A percentile compares a stretch with the other conserved stretches of the same genome.
Conservation (phyloP, 1,139 yeast genomes). For the Blastobotrys illinoisensis region DNA sequence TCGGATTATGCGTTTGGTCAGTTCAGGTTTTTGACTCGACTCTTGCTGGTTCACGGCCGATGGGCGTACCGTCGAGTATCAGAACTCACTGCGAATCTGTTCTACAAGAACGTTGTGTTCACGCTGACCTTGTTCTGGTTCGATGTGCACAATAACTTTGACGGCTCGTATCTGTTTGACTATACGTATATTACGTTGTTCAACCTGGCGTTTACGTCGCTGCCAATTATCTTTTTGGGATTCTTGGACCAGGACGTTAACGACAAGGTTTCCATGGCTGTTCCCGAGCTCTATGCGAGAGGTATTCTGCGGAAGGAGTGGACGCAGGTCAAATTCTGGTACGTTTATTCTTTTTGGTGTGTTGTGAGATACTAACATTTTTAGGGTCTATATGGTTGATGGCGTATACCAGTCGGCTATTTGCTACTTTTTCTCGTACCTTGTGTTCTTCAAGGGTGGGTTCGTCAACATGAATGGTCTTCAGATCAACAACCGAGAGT, state of each 20-base stretch:
- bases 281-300: constrained; percentile 83
- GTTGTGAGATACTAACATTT: no score
- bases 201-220: constrained; percentile 89
- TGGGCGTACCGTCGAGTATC: constrained; percentile 91
- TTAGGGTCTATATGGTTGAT: constrained; percentile 61
- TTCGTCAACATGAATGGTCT: constrained; percentile 60
- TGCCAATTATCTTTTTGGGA: constrained; percentile 88
- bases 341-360: not conserved
- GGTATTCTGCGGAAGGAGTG: constrained; percentile 84
- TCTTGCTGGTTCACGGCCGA: constrained; percentile 87
- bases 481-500: constrained; percentile 72
- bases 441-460: constrained; percentile 52
- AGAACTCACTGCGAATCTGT: constrained; percentile 92
- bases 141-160: constrained; percentile 78
- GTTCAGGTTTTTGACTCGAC: constrained; percentile 73
- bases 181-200: constrained; percentile 89
- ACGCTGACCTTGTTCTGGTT: constrained; percentile 90
- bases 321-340: constrained; percentile 70
- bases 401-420: constrained; percentile 86
- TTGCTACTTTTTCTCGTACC: constrained; percentile 80
- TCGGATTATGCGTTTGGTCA: constrained; percentile 97
- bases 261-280: constrained; percentile 71
- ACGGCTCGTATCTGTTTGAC: constrained; percentile 88
- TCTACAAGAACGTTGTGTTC: constrained; percentile 87
- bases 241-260: constrained; percentile 90